Evolutionary conservation across 176 grass and related monocot genomes (phyloP).

Genomic region (Phyllostachys edulis): DNA sequence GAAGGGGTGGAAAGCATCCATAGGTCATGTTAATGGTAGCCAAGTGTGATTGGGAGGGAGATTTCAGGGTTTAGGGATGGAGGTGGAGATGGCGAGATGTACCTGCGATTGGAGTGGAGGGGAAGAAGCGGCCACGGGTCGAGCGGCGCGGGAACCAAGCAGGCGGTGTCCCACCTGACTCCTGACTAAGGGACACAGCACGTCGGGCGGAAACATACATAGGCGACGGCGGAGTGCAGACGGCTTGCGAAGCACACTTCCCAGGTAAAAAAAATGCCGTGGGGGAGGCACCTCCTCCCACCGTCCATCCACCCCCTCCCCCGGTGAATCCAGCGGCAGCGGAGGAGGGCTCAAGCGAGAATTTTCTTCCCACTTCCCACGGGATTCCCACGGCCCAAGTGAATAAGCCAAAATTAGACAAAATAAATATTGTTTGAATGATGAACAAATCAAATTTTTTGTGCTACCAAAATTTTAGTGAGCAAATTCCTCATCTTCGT

Average conservation of each 20-base stretch:
- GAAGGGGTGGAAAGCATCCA: neutral
- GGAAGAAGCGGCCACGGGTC: neutral
- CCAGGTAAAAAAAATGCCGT: too few relatives aligned
- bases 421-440: too few relatives aligned
- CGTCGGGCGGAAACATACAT: neutral
- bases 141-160: neutral
- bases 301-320: too few relatives aligned
- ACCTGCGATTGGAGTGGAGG: neutral
- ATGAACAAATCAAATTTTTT: too few relatives aligned
- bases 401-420: too few relatives aligned
- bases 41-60: neutral
- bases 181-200: neutral
- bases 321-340: too few relatives aligned
- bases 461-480: too few relatives aligned
- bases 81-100: neutral
- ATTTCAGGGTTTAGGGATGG: neutral
- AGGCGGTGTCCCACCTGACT: neutral
- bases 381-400: too few relatives aligned
- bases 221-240: neutral
- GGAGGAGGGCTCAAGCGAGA: too few relatives aligned
- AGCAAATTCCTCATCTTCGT: too few relatives aligned
- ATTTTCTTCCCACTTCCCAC: too few relatives aligned
- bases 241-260: constrained; percentile 12
- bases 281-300: too few relatives aligned
- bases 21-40: neutral